A percentile compares a stretch with the other conserved stretches of the same genome.
These are phyloP conservation scores for Kodamaea restingae DNA, from an alignment of 805 yeast species.

Conservation along the genomic window DNA sequence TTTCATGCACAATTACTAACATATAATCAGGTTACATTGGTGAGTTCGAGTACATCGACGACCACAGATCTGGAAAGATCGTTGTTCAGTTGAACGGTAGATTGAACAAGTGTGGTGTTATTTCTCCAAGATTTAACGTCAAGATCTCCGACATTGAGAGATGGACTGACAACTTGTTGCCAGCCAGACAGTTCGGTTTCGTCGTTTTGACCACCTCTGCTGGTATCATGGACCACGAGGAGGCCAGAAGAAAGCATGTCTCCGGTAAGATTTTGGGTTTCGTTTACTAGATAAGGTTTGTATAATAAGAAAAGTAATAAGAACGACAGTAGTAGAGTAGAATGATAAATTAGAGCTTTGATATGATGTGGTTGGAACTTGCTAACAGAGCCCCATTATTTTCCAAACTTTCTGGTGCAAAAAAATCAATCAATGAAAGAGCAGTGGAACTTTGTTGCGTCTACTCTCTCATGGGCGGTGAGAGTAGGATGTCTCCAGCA, in stretches of 20 bases:
- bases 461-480: slow-evolving; percentile 47
- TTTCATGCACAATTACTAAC: slow-evolving; percentile 17
- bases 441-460: slow-evolving; percentile 24
- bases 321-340: neutral
- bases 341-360: no score
- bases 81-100: slow-evolving; percentile 97
- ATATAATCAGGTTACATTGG: slow-evolving; percentile 64
- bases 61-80: slow-evolving; percentile 98
- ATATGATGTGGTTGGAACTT: no score
- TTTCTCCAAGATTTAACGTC: slow-evolving; percentile 26
- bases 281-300: slow-evolving; percentile 16
- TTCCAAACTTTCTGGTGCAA: no score
- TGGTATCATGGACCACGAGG: slow-evolving; percentile 28
- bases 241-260: slow-evolving; percentile 28
- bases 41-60: slow-evolving; percentile 96
- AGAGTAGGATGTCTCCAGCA: slow-evolving; percentile 66
- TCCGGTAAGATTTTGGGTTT: slow-evolving; percentile 26
- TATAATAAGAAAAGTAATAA: neutral
- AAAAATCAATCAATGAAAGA: slow-evolving; percentile 2
- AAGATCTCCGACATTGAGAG: slow-evolving; percentile 22
- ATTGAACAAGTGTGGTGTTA: slow-evolving; percentile 30
- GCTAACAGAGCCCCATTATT: no score
- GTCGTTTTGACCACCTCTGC: slow-evolving; percentile 26
- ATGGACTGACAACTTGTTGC: slow-evolving; percentile 29
- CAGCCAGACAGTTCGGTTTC: slow-evolving; percentile 26